phyloP scores from a whole-genome alignment of 2,329 filamentous ascomycete genomes.

The Purpureocillium lavendulum region DNA sequence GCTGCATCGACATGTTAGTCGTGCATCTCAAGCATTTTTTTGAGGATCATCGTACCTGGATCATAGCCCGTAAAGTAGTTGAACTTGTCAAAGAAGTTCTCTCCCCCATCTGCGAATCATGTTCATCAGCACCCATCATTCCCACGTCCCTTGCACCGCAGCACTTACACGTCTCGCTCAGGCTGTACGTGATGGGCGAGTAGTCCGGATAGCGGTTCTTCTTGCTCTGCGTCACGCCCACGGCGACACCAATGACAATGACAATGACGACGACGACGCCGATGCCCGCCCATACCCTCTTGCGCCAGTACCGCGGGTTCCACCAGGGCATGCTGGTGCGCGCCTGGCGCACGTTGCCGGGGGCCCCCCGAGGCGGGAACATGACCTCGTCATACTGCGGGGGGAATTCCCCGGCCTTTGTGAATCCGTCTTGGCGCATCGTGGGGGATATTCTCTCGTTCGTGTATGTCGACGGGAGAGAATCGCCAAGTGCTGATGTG shows the following conservation, averaged over 20 bases:
- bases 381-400: slow-evolving; percentile 19
- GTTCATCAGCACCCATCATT: neutral
- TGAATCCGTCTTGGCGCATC: slow-evolving; percentile 5
- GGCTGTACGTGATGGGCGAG: slow-evolving; percentile 33
- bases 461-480: too few species aligned
- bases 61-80: slow-evolving; percentile 43
- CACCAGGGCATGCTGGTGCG: slow-evolving; percentile 27
- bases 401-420: slow-evolving; percentile 15
- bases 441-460: neutral
- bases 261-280: slow-evolving; percentile 32
- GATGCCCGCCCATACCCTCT: slow-evolving; percentile 38
- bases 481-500: neutral
- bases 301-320: slow-evolving; percentile 44
- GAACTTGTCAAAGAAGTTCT: slow-evolving; percentile 46
- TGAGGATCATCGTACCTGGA: slow-evolving; percentile 26
- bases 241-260: slow-evolving; percentile 38
- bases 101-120: slow-evolving; percentile 33
- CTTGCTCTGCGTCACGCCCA: slow-evolving; percentile 30
- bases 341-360: slow-evolving; percentile 12
- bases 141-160: too few species aligned
- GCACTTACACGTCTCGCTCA: slow-evolving; percentile 40
- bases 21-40: too few species aligned
- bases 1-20: slow-evolving; percentile 16
- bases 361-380: slow-evolving; percentile 7
- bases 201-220: slow-evolving; percentile 41